Base-by-base conservation (phyloP, 2,329 filamentous ascomycete genomes). In the Daldinia sp. region DNA sequence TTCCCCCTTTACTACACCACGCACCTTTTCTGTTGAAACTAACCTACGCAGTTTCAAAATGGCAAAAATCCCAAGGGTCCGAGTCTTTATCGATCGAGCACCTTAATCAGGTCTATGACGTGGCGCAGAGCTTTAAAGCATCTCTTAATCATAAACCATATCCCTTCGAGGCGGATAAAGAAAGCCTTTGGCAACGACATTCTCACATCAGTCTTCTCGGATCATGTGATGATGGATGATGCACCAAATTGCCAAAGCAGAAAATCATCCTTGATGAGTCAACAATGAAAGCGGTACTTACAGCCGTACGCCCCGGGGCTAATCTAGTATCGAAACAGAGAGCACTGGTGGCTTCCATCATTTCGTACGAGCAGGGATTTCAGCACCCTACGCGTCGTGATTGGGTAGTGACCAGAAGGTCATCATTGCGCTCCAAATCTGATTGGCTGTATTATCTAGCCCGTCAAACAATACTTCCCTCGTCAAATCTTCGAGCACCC, bases 401-500 rank as follows among this genome's bases (percentile, higher is more conserved):
- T 77, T 77, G 75, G 75, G 58, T 63, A 64, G 50, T 64, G 18
- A 26, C n/a, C 70, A 58, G 66, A 69, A 71, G 70, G 65, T 74
- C 63, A 66, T 61, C 70, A 75, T 63, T 77, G 76, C 76, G 76
- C 72, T 77, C 75, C 39, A 56, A 18, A 65, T 72, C 33, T 77
- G 73, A 77, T 77, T 77, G 75, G 76, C 58, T 67, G 50, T 51
- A n/a, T 48, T 56, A 53, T 70, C 67, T 67, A 65, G 73, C 74
- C 72, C 68, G 74, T 70, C 74, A 73, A 69, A 67, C 64, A 63
- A 63, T 65, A 63, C 65, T 68, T 68, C 53, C 59, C 53, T 63
- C 53, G 54, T 66, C 54, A 60, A 67, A 59, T 60, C 63, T 66
- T 67, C 61, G 61, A 70, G 58, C 68, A 62, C 23, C 55, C 59